Conservation (phyloP, 306 rosid genomes). For the Senna siamea region DNA sequence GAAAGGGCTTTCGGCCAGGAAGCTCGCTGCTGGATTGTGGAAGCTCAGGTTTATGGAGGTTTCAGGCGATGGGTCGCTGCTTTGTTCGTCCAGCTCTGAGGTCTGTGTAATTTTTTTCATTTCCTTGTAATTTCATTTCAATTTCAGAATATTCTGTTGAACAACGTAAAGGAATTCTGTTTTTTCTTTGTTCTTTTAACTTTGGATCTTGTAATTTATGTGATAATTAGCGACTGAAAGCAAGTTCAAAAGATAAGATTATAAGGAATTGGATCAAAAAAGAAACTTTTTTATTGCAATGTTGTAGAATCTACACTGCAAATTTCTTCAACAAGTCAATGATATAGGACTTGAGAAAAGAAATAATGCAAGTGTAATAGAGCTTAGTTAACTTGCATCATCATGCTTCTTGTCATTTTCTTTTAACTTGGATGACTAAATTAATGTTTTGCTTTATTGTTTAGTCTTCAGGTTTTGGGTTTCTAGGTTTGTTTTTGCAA, state of each 20-base stretch:
- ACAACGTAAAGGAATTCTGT: background rate
- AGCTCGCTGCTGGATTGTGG: slow-evolving; percentile 71
- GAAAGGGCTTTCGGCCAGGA: slow-evolving; percentile 47
- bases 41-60: slow-evolving; percentile 41
- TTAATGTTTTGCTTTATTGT: slow-evolving; percentile 3
- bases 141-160: background rate
- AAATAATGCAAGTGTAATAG: too few species aligned
- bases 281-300: too few species aligned
- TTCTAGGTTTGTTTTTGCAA: background rate
- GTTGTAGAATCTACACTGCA: too few species aligned
- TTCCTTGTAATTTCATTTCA: background rate
- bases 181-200: background rate
- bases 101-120: background rate
- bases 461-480: background rate
- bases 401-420: too few species aligned
- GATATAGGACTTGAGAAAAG: too few species aligned
- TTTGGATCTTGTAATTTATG: background rate
- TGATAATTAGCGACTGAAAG: background rate
- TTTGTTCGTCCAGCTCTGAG: slow-evolving; percentile 10
- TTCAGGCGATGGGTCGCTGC: slow-evolving; percentile 5
- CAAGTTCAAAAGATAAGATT: background rate
- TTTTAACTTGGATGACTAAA: slow-evolving; percentile 27
- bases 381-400: too few species aligned
- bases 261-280: background rate
- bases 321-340: too few species aligned